Base-by-base conservation (phyloP, 2,329 filamentous ascomycete species). In the Fusarium cyanostomum region DNA sequence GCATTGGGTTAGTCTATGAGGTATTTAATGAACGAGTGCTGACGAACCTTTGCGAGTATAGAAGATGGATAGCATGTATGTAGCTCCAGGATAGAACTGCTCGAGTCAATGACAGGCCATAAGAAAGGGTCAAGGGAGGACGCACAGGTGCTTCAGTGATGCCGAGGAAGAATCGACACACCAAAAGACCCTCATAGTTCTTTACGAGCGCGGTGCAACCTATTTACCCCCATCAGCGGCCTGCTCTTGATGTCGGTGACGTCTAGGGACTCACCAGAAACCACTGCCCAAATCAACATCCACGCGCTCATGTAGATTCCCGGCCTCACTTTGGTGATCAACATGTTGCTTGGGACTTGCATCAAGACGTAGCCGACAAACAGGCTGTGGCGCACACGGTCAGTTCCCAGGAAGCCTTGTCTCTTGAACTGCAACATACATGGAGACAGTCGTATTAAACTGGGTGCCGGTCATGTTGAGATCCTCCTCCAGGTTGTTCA, bases 381-480 rank as follows among this genome's bases (percentile, higher is more conserved):
- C 21, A 78, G 59, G 42, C 72, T 74, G 15, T 4, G 6, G n/a
- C 9, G 6, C 34, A 15, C 4, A 6, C 7, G 6, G 45, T 68
- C 15, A 70, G 57, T 11, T 5, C 4, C 24, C 2, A 8, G 13
- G 7, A 8, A 15, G 5, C 10, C 1, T 13, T 7, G 1, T 1
- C 5, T n/a, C 5, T 26, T 13, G 26, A 13, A 3, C 0, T 0
- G 15, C 12, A 4, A 43, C 65, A 28, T 70, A 75, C 72, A 78
- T 77, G 5, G 77, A 79, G 10, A 79, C 76, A 0, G 77, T 72
- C 0, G 75, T 75, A 43, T 84, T 86, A 67, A 85, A 88, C 52
- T 88, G 81, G 3, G 80, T 86, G 11, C 83, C 83, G 1, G 68
- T 74, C 81, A 87, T 84, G 6, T 74, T 74, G 1, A 87, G 75